A percentile compares a stretch with the other conserved stretches of the same genome.
Conservation (phyloP, 1,139 yeast species). For the Hyphopichia wangnamkhiaoensis region DNA sequence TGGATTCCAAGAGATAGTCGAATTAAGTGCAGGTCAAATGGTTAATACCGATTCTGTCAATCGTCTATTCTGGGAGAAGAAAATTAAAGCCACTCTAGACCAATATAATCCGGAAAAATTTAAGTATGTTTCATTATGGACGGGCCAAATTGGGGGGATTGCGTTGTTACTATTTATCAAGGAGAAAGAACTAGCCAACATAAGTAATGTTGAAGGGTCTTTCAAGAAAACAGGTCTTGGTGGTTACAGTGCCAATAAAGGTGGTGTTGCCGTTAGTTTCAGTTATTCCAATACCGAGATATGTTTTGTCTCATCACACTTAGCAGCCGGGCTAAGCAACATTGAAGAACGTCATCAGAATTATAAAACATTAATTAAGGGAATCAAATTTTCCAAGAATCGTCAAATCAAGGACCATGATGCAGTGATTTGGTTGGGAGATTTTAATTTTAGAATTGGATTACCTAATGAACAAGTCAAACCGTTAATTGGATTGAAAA, state of each 20-base stretch:
- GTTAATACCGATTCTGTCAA: conserved; percentile 75
- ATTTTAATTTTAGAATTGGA: conserved; percentile 81
- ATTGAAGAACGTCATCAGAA: conserved; percentile 83
- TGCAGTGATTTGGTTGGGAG: conserved; percentile 90
- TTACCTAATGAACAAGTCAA: conserved; percentile 71
- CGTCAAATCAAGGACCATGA: conserved; percentile 70
- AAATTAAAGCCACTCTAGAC: conserved; percentile 60
- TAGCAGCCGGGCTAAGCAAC: conserved; percentile 84
- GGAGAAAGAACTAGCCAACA: conserved; percentile 45
- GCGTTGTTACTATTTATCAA: conserved; percentile 72
- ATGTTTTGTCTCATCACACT: conserved; percentile 84
- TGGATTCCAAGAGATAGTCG: conserved; percentile 92
- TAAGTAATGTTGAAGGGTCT: conserved; percentile 72
- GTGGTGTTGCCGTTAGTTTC: conserved; percentile 86
- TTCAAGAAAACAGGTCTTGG: conserved; percentile 92
- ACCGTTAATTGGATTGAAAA: conserved; percentile 48
- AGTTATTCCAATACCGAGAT: conserved; percentile 71
- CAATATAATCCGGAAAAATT: conserved; percentile 30
- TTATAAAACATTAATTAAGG: conserved; percentile 66
- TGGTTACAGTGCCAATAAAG: conserved; percentile 94
- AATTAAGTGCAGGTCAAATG: conserved; percentile 87
- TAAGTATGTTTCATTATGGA: conserved; percentile 70
- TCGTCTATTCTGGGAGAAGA: conserved; percentile 76
- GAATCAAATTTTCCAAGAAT: conserved; percentile 51
- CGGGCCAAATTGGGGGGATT: conserved; percentile 94